A percentile compares a stretch with the other conserved stretches of the same genome.
phyloP scores from a whole-genome alignment of 768 basidiomycete species.

The Tulasnella sp. region DNA sequence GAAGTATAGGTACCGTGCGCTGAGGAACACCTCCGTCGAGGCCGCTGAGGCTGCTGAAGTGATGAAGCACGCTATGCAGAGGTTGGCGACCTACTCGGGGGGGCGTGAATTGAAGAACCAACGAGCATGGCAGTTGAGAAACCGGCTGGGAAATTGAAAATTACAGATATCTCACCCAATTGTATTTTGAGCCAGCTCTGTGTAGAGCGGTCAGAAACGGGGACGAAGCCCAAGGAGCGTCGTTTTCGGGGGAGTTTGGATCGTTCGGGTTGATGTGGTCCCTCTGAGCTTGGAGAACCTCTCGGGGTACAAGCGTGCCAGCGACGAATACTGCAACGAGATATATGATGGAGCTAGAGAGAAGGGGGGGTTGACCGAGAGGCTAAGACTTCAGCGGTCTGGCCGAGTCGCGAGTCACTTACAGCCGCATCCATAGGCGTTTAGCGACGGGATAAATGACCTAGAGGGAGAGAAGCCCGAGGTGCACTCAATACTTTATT shows the following conservation, averaged over 20 bases:
- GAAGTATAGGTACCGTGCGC: conserved; percentile 25
- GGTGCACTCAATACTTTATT: neutral
- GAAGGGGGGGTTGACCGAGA: neutral
- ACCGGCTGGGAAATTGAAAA: too few relatives aligned
- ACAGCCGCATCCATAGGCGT: conserved; percentile 8
- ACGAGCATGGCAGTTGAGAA: neutral
- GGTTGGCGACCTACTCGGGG: conserved; percentile 13
- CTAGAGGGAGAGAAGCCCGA: neutral
- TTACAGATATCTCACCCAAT: neutral
- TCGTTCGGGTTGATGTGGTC: neutral
- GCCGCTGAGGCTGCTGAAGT: conserved; percentile 25
- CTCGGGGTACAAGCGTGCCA: neutral
- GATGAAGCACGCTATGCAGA: conserved; percentile 21
- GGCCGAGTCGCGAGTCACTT: neutral
- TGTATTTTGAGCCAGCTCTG: neutral
- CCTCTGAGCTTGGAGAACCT: neutral
- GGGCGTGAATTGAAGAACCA: neutral
- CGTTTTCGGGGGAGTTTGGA: neutral
- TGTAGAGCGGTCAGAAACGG: neutral
- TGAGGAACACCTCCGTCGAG: conserved; percentile 24
- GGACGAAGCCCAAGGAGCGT: conserved; percentile 4
- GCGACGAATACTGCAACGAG: conserved; percentile 9
- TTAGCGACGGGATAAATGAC: neutral
- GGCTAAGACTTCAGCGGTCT: neutral
- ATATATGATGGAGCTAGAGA: neutral